These are phyloP conservation scores for Tephrocybe sp. DNA, from an alignment of 768 basidiomycete genomes.

Conservation along the genomic window DNA sequence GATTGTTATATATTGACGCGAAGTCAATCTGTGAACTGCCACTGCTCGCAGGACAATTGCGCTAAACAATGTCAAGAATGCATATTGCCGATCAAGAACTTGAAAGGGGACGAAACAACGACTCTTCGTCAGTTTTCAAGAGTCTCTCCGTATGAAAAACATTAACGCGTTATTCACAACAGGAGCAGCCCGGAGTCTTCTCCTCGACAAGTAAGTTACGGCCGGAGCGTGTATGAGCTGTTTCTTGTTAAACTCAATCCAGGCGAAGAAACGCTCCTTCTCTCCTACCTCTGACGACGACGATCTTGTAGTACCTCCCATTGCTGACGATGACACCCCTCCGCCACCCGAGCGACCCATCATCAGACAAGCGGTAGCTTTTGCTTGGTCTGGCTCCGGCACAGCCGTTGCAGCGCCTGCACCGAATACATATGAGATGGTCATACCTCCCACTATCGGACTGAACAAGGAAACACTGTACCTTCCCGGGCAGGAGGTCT, in stretches of 20 bases:
- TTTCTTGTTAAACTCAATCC: slow-evolving; percentile 11
- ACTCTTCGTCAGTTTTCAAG: slow-evolving; percentile 41
- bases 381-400: slow-evolving; percentile 34
- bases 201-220: slow-evolving; percentile 40
- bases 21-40: neutral
- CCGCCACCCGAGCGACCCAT: slow-evolving; percentile 49
- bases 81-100: slow-evolving; percentile 31
- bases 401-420: slow-evolving; percentile 25
- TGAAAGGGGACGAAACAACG: slow-evolving; percentile 37
- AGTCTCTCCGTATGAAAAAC: no score
- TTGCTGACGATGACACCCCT: slow-evolving; percentile 46
- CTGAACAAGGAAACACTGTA: slow-evolving; percentile 31
- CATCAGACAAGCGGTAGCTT: slow-evolving; percentile 60
- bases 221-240: neutral
- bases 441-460: slow-evolving; percentile 21
- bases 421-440: slow-evolving; percentile 44
- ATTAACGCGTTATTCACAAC: slow-evolving; percentile 5
- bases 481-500: slow-evolving; percentile 55
- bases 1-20: slow-evolving; percentile 3
- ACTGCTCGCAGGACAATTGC: neutral
- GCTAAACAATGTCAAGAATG: slow-evolving; percentile 17
- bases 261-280: slow-evolving; percentile 50
- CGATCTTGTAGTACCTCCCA: slow-evolving; percentile 35
- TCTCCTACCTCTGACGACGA: slow-evolving; percentile 56
- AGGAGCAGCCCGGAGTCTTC: slow-evolving; percentile 64